phyloP scores from a whole-genome alignment of 2,329 filamentous ascomycete species.

The Trematosphaeria pertusa region DNA sequence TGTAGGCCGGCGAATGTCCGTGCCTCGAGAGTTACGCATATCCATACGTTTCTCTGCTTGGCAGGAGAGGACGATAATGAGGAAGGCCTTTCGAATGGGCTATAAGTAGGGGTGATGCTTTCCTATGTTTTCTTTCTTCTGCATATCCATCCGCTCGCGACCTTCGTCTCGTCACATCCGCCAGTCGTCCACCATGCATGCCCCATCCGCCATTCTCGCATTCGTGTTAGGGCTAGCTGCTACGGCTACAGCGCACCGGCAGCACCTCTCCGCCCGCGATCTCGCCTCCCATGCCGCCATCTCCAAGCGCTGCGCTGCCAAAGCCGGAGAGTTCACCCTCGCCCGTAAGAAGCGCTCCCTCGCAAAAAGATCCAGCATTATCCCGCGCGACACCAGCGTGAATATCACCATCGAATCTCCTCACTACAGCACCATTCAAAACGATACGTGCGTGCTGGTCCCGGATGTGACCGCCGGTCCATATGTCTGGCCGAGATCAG shows the following conservation, averaged over 20 bases:
- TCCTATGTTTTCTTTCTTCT: not conserved
- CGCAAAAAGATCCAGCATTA: constrained; percentile 5
- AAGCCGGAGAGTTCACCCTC: constrained; percentile 4
- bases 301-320: constrained; percentile 7
- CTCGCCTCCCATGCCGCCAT: constrained; percentile 1
- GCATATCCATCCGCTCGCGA: not conserved
- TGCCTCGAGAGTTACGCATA: not conserved
- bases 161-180: not conserved
- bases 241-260: constrained; percentile 3
- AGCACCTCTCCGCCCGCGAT: constrained; percentile 7
- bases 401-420: constrained; percentile 11
- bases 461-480: constrained; percentile 23
- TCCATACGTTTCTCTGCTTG: not conserved
- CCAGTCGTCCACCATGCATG: constrained; percentile 7
- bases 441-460: constrained; percentile 21
- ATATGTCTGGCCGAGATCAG: constrained; percentile 29
- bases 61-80: not conserved
- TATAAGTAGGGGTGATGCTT: not conserved
- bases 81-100: not conserved
- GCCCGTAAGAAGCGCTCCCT: constrained; percentile 13
- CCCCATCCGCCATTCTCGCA: constrained; percentile 1
- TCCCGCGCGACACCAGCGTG: constrained; percentile 7
- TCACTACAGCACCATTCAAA: constrained; percentile 16
- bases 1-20: not conserved
- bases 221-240: not conserved